Conservation (phyloP, 2,329 filamentous ascomycete species). For the Aureobasidium sp. region DNA sequence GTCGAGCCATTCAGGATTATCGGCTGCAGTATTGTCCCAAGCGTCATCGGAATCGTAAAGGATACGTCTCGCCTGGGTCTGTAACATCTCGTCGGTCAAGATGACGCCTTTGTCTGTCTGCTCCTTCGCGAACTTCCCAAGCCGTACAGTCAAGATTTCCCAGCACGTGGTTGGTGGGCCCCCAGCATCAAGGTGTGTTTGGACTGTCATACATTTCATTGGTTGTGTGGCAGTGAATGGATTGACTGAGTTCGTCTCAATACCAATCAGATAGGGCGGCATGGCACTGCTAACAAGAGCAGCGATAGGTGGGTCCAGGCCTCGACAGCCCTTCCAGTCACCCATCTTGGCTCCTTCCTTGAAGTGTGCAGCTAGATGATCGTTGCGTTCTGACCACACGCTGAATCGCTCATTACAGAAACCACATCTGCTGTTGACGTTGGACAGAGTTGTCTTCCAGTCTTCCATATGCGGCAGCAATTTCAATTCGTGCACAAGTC, state of each 20-base stretch:
- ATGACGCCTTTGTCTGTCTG: constrained; percentile 30
- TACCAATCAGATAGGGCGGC: constrained; percentile 43
- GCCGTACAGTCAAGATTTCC: constrained; percentile 39
- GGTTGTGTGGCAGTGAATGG: constrained; percentile 38
- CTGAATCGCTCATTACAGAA: constrained; percentile 42
- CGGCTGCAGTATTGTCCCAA: constrained; percentile 36
- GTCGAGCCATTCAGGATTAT: constrained; percentile 37
- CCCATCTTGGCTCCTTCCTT: constrained; percentile 44
- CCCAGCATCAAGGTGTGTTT: background rate
- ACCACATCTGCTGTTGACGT: constrained; percentile 46
- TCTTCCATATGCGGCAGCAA: constrained; percentile 55
- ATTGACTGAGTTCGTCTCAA: constrained; percentile 36
- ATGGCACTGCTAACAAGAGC: constrained; percentile 42
- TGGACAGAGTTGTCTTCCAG: constrained; percentile 48
- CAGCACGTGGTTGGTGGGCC: constrained; percentile 27
- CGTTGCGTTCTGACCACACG: constrained; percentile 43
- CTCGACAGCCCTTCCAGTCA: constrained; percentile 48
- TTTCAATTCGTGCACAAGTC: constrained; percentile 53
- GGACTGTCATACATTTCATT: background rate
- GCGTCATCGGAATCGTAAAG: constrained; percentile 40
- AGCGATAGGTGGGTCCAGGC: constrained; percentile 39
- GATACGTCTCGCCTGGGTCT: constrained; percentile 37
- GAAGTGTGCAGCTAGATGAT: constrained; percentile 48
- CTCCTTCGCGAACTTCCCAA: constrained; percentile 36
- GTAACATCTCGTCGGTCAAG: constrained; percentile 42